Base-by-base conservation (phyloP, 306 rosid species). In the Casuarina cunninghamiana region DNA sequence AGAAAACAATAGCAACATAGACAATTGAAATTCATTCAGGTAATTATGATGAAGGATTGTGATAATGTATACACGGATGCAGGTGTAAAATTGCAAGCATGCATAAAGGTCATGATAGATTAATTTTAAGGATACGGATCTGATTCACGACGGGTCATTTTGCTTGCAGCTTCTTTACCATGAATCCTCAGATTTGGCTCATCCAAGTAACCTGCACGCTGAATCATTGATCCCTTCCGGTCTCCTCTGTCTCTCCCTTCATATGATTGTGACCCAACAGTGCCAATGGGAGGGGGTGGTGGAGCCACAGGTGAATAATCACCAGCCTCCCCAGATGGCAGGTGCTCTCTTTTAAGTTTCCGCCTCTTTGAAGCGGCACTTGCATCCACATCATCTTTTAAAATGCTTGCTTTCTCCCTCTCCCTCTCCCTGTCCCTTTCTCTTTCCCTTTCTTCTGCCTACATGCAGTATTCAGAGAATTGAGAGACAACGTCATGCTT, bases 231-330 rank as follows among this genome's bases (percentile, higher is more conserved):
- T 53, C 91, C 99, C 77, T 95, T 95, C 73, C 99, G 86, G 75
- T 95, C 98, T 86, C 84, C 97, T 82, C 98, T 86, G 62, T 93
- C 98, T 75, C 99, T 89, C 77, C 91, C 98, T 79, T 95, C 99
- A 73, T 89, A 91, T 1, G 89, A 81, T 72, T 90, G 94, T 69
- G 97, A 80, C 78, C 87, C 85, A 45, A 89, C 86, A 74, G 78
- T 82, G 61, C 88, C 78, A 9, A 84, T 77, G 13, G 87, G 81
- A 74, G 91, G 91, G 32, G 94, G 96, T 5, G 88, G 90, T 55
- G 92, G 91, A 67, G 92, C 91, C 75, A 85, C 99, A 16, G 97
- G 99, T 37, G 94, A 90, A 86, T 87, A 95, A 82, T 95, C 99
- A 75, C 99, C 99, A 21, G 97, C 88, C 80, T 95, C 99, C 74